Base-by-base conservation (phyloP, 768 basidiomycete genomes). In the Cystobasidium onofrii region DNA sequence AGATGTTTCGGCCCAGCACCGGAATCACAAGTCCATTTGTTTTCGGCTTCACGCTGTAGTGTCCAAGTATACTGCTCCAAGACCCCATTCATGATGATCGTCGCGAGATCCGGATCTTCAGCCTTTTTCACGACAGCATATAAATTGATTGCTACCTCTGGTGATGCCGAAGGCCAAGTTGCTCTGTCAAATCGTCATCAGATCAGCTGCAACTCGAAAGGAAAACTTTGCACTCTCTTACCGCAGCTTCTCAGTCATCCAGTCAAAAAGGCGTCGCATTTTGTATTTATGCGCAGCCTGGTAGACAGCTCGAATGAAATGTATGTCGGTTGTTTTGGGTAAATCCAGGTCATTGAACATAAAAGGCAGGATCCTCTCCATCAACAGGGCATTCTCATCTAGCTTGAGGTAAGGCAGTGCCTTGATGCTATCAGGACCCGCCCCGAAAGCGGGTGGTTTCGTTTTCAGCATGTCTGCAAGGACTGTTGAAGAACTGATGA, bases 191-290 rank as follows among this genome's bases (percentile, higher is more conserved):
- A 17, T n/a, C 15, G 23, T 50, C 12, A 4, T 15, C 4, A 20
- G 20, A 3, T 50, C 4, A 43, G 41, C 46, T 9, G 18, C 46
- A 39, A 15, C 39, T 39, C 7, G 57, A 29, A 12, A 60, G 57
- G 15, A 60, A 27, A 15, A 4, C 9, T 4, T 7, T 60, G 25
- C 20, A 29, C 10, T 60, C 13, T 6, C 57, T 29, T 60, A 60
- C 57, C 57, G 57, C 13, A 60, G 25, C 57, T 60, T 60, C 33
- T 60, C 57, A 15, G 57, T 60, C 57, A 60, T 60, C 57, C 57
- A 60, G 25, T 60, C 57, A 20, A 60, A 60, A 15, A 60, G 15
- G 6, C 57, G 57, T 4, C 57, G 25, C 57, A 60, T 60, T 23
- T 60, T 60, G 23, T 60, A 60, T 27, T 60, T 60, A 20, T 60